phyloP scores from a whole-genome alignment of 345 rosid species.

The Psidium friedrichsthalianum region DNA sequence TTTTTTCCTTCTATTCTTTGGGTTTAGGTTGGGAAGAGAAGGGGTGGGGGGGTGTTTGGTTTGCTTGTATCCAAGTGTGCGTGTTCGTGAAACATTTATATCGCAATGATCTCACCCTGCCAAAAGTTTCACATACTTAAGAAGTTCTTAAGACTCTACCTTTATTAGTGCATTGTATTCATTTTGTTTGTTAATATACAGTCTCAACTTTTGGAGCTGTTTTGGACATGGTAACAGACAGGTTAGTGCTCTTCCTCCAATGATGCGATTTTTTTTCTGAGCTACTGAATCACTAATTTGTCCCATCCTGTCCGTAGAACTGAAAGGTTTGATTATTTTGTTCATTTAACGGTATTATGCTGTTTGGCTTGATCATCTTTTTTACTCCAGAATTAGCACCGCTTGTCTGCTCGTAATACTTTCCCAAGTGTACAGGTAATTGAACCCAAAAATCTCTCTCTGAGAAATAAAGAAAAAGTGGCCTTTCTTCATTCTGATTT shows the following conservation, averaged over 20 bases:
- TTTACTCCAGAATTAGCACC: constrained; percentile 76
- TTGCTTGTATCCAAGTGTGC: background rate
- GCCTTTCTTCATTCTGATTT: background rate
- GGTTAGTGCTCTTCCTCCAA: constrained; percentile 27
- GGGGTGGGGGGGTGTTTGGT: too few species aligned
- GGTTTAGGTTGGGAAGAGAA: too few species aligned
- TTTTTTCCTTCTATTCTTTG: too few species aligned
- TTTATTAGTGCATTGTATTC: background rate
- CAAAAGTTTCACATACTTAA: background rate
- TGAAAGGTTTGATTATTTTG: background rate
- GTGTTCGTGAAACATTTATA: background rate
- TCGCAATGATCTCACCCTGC: background rate
- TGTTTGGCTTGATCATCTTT: background rate
- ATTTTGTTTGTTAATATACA: constrained; percentile 9
- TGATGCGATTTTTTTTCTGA: background rate
- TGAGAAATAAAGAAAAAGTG: background rate
- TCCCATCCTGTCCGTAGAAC: background rate
- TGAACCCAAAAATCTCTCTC: background rate
- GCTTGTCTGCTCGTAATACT: constrained; percentile 86
- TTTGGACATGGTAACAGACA: constrained; percentile 92
- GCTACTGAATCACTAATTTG: background rate
- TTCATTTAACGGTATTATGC: constrained; percentile 1
- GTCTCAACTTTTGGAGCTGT: constrained; percentile 98
- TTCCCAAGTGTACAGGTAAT: constrained; percentile 73
- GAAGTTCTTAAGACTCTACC: background rate